These are phyloP conservation scores for Plasmopara viticola DNA, from an alignment of 352 stramenopile species.

Conservation along the genomic window DNA sequence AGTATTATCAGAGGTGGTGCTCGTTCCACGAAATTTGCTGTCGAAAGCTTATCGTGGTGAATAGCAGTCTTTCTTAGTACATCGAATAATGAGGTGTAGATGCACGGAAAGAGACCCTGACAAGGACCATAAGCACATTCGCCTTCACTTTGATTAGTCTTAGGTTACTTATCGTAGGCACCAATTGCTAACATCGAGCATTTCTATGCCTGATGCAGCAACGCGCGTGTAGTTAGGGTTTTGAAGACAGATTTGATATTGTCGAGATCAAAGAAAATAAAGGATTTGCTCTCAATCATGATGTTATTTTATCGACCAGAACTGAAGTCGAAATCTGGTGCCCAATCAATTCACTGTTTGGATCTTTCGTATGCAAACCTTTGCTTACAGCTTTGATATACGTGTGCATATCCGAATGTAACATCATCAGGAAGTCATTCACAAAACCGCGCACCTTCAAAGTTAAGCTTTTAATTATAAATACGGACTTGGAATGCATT, in stretches of 20 bases:
- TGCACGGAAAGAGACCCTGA: neutral
- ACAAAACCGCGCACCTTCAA: slow-evolving; percentile 12
- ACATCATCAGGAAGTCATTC: slow-evolving; percentile 10
- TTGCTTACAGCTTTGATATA: too few species aligned
- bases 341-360: too few species aligned
- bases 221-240: neutral
- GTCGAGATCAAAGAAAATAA: too few species aligned
- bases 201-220: neutral
- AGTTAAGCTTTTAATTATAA: slow-evolving; percentile 10
- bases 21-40: neutral
- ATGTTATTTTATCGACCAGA: too few species aligned
- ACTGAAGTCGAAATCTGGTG: too few species aligned
- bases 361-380: too few species aligned
- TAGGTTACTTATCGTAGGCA: neutral
- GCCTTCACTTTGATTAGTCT: neutral
- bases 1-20: neutral
- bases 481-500: slow-evolving; percentile 11
- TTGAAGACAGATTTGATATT: neutral
- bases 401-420: slow-evolving; percentile 13
- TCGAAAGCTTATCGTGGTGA: neutral
- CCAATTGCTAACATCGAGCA: neutral
- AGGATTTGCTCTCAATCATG: too few species aligned
- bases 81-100: neutral
- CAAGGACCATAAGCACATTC: neutral
- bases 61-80: neutral